Evolutionary conservation across 805 yeast genomes (phyloP).

Genomic region (Scheffersomyces ergatensis): DNA sequence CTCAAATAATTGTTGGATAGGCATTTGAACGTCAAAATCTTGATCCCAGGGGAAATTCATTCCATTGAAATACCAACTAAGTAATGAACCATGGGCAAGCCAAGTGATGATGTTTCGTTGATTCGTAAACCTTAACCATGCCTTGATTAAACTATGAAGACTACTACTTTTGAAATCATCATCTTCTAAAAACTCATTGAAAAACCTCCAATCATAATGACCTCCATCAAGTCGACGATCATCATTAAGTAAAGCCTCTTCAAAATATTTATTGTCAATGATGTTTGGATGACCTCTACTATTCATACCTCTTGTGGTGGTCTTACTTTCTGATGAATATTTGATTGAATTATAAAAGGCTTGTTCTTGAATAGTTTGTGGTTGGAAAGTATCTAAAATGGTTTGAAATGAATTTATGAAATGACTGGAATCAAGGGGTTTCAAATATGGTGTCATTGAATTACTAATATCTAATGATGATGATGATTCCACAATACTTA

Average conservation of each 20-base stretch:
- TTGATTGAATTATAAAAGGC: neutral
- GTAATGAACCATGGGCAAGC: slow-evolving; percentile 26
- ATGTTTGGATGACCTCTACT: no score
- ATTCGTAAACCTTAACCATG: slow-evolving; percentile 23
- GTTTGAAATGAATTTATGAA: neutral
- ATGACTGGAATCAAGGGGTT: neutral
- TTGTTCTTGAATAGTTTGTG: neutral
- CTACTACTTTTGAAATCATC: slow-evolving; percentile 18
- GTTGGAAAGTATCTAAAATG: neutral
- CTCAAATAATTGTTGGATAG: slow-evolving; percentile 17
- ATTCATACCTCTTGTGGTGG: no score
- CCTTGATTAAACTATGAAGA: slow-evolving; percentile 21
- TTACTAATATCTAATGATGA: no score
- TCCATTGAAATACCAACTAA: slow-evolving; percentile 32
- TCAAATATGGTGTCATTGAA: no score
- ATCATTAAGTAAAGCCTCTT: neutral
- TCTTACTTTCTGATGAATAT: neutral
- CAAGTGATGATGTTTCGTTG: slow-evolving; percentile 22
- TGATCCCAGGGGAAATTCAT: slow-evolving; percentile 25
- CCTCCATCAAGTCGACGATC: slow-evolving; percentile 31
- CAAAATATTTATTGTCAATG: neutral
- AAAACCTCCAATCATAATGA: slow-evolving; percentile 63
- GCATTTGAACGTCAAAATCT: slow-evolving; percentile 29
- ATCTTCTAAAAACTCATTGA: slow-evolving; percentile 54
- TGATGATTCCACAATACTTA: no score